Base-by-base conservation (phyloP, 2,329 filamentous ascomycete species). In the Aspergillus sp. region DNA sequence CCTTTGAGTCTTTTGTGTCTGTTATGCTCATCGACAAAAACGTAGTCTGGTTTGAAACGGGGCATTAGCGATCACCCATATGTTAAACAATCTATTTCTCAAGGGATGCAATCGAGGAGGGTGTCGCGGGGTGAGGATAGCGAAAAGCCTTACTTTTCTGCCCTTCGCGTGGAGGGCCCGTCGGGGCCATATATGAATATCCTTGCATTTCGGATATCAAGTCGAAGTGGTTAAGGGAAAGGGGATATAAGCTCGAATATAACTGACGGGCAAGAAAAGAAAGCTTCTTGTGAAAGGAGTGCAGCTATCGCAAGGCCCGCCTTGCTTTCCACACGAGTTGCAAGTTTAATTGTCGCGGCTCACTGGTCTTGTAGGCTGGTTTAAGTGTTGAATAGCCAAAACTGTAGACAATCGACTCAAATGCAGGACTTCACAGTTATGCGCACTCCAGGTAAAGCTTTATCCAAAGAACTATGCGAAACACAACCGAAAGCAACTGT, bases 21-120 rank as follows among this genome's bases (percentile, higher is more conserved):
- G 79, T 98, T 98, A 77, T 98, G 95, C 76, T 98, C 93, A 76
- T 98, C 93, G 57, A 98, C 95, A 72, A 98, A 98, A 68, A 98
- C 95, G 89, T 97, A 98, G 75, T 97, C 93, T 96, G 68, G 46
- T 59, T 58, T 46, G 27, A 20, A 51, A 52, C 44, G 48, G 47
- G 52, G 44, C 27, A 61, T 64, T 53, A 62, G 59, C 30, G 20
- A 9, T 34, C 39, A 6, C 12, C 5, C 19, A 22, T 24, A 45
- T 37, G 27, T 11, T 17, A 13, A 13, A 19, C 8, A 17, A 15
- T 30, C 4, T 42, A 42, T 42, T 39, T 24, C 20, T 20, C 30
- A 13, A 13, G 4, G 46, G 7, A 22, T 12, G 19, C 11, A 44
- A 49, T 17, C 40, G 40, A 11, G 6, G n/a, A 6, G 20, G 47